Percentiles rank a stretch among this genome's conserved stretches.
These are phyloP conservation scores for Penicillium lividum DNA, from an alignment of 495 filamentous ascomycete genomes.

Conservation along the genomic window DNA sequence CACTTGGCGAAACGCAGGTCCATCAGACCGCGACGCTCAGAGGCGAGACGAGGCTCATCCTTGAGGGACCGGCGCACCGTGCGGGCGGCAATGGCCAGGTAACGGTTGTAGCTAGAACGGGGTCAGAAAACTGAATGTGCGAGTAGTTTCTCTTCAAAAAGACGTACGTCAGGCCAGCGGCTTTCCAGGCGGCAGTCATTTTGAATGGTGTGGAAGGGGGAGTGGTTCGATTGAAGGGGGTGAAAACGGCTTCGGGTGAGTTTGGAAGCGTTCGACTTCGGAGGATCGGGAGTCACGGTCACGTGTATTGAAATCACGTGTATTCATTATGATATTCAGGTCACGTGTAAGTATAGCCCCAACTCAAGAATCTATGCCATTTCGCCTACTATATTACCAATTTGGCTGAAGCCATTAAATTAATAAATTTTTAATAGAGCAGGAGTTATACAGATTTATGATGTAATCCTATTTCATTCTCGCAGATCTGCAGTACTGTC, in stretches of 20 bases:
- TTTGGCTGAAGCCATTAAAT: too few species aligned
- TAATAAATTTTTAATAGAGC: too few species aligned
- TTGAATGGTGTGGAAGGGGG: constrained; percentile 51
- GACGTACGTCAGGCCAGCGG: constrained; percentile 90
- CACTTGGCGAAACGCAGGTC: constrained; percentile 95
- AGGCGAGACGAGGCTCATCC: constrained; percentile 80
- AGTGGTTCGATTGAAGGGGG: constrained; percentile 33
- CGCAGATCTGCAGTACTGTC: too few species aligned
- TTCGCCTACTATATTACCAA: too few species aligned
- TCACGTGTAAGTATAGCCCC: too few species aligned
- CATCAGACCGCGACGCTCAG: constrained; percentile 87
- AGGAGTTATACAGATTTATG: too few species aligned
- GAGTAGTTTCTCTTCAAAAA: neutral
- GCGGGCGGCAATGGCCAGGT: constrained; percentile 57
- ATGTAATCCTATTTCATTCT: too few species aligned
- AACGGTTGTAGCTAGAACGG: constrained; percentile 52
- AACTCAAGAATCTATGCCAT: too few species aligned
- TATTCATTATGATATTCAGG: too few species aligned
- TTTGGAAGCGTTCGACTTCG: constrained; percentile 44
- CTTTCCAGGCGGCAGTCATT: constrained; percentile 99
- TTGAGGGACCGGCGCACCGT: constrained; percentile 83
- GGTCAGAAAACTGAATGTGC: constrained; percentile 31
- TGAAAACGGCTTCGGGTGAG: constrained; percentile 33
- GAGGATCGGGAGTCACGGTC: constrained; percentile 42
- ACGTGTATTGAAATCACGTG: constrained; percentile 26